phyloP scores from a whole-genome alignment of 2,329 filamentous ascomycete genomes.

The Diaporthe ilicicola region DNA sequence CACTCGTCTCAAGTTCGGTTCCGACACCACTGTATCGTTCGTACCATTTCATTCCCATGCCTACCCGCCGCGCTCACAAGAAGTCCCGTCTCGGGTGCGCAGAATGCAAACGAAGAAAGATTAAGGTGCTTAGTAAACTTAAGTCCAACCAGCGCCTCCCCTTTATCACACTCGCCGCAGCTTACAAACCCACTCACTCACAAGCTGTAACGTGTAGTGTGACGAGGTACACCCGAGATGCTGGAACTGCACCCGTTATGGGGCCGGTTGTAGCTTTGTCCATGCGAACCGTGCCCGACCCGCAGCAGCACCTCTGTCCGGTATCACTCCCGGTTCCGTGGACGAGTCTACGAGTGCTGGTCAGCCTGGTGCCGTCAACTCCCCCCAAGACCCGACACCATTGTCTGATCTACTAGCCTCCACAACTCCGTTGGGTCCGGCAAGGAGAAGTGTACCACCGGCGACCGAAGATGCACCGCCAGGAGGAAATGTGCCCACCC shows the following conservation, averaged over 20 bases:
- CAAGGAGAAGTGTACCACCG: not conserved
- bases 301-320: not conserved
- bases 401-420: not conserved
- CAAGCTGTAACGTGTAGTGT: not conserved
- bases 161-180: not conserved
- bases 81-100: not conserved
- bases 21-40: not conserved
- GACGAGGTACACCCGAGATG: not conserved
- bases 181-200: too few species aligned
- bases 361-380: not conserved
- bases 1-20: not conserved
- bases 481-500: not conserved
- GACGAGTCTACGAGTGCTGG: not conserved
- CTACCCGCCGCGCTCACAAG: not conserved
- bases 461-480: not conserved
- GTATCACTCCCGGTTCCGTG: not conserved
- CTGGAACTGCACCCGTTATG: slow-evolving; percentile 3
- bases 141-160: too few species aligned
- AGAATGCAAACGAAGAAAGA: not conserved
- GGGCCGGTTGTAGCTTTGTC: not conserved
- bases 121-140: not conserved
- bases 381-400: not conserved
- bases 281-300: not conserved
- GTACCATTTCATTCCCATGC: not conserved
- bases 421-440: not conserved